Conservation (phyloP, 2,329 filamentous ascomycete species). For the Venturia carpophila region DNA sequence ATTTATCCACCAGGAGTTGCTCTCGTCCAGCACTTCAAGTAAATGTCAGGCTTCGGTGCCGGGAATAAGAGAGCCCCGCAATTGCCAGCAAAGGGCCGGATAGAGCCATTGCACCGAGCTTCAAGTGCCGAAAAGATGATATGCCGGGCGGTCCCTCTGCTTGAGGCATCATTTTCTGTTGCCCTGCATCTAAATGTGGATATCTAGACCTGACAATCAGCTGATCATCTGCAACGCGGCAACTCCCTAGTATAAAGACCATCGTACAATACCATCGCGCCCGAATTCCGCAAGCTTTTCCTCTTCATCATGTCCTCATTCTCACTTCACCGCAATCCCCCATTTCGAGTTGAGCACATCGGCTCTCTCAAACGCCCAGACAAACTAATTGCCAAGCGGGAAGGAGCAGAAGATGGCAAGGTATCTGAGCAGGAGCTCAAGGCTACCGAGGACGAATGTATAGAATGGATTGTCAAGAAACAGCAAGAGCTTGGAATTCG, state of each 20-base stretch:
- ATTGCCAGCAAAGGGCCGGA: neutral
- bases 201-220: neutral
- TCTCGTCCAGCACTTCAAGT: too few species aligned
- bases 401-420: constrained; percentile 45
- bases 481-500: constrained; percentile 57
- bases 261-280: neutral
- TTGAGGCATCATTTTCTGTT: neutral
- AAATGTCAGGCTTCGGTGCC: neutral
- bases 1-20: too few species aligned
- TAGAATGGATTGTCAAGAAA: constrained; percentile 56
- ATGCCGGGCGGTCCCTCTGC: neutral
- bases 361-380: constrained; percentile 62
- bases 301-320: neutral
- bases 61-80: neutral
- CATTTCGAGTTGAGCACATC: constrained; percentile 65
- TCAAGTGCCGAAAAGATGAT: constrained; percentile 5
- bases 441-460: constrained; percentile 56
- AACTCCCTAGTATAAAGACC: neutral
- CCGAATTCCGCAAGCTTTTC: neutral
- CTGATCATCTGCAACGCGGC: neutral
- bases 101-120: neutral
- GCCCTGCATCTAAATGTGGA: neutral
- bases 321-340: constrained; percentile 29
- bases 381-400: constrained; percentile 52
- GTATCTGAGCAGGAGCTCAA: constrained; percentile 34